phyloP scores from a whole-genome alignment of 2,329 filamentous ascomycete species.

The Sphaerulina musiva region DNA sequence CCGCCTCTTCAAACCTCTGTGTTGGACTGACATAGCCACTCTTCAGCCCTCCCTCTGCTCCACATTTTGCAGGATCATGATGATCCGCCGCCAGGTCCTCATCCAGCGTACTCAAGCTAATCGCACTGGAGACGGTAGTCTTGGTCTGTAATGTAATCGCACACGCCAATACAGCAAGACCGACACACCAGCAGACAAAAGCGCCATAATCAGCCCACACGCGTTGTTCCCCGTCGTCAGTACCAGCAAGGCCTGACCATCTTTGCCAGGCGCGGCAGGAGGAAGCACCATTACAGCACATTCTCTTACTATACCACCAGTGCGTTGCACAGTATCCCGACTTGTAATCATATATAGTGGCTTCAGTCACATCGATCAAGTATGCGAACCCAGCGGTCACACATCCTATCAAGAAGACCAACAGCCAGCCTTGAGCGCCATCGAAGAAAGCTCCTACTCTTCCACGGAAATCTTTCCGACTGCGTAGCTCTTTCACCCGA shows the following conservation, averaged over 20 bases:
- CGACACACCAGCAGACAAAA: constrained; percentile 66
- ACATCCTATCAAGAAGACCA: constrained; percentile 83
- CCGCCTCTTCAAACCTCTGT: constrained; percentile 36
- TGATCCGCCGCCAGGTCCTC: constrained; percentile 76
- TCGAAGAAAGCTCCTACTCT: constrained; percentile 71
- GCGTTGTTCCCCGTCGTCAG: constrained; percentile 43
- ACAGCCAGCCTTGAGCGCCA: constrained; percentile 85
- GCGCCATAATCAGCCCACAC: constrained; percentile 68
- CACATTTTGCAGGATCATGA: constrained; percentile 33
- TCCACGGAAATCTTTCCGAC: constrained; percentile 78
- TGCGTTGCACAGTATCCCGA: constrained; percentile 68
- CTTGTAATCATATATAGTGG: constrained; percentile 76
- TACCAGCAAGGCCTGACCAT: constrained; percentile 55
- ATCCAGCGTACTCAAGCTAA: constrained; percentile 80
- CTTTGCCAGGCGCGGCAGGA: constrained; percentile 55
- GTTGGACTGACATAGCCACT: constrained; percentile 33
- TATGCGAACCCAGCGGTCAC: constrained; percentile 82
- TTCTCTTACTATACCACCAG: constrained; percentile 69
- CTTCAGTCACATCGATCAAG: constrained; percentile 79
- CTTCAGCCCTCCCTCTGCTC: constrained; percentile 36
- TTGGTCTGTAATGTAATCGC: constrained; percentile 81
- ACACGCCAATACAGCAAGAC: constrained; percentile 66
- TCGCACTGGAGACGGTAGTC: constrained; percentile 83
- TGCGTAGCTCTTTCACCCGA: constrained; percentile 74
- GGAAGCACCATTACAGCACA: constrained; percentile 52